Evolutionary conservation across 495 filamentous ascomycete species (phyloP), one percentile per base, ranked within the genome.

Genomic region (Hyaloscypha hepaticicola): DNA sequence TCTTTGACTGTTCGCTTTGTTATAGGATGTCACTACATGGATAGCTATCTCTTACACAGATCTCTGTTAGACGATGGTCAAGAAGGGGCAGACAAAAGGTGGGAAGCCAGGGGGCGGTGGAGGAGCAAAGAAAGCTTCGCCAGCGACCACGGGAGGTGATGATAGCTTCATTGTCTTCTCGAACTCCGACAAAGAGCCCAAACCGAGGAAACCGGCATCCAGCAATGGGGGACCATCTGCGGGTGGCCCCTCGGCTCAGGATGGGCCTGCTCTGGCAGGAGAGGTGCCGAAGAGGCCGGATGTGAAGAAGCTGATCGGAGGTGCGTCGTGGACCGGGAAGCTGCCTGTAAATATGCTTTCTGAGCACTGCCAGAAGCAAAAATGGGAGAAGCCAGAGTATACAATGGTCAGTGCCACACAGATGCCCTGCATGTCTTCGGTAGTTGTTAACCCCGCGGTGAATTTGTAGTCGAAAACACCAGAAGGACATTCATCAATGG

Each of bases 251-350:
- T 55, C 65, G 21, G 61, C 61, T 14, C 49, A 68, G 38, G 66
- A 61, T 67, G 70, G 62, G 38, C 74, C 76, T 76, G 70, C 73
- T 67, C 65, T 73, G 71, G 64, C 74, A 3, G 75, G 78, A 53
- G 86, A 88, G 27, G 80, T 78, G 65, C 86, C 86, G 24, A 92
- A 92, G 65, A 90, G 89, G 69, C 90, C 92, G 41, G 87, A 90
- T 31, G 88, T 91, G 60, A 90, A 92, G 76, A 87, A 91, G 67
- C 78, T 99, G 62, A 96, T 99, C 74, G 96, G 92, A 56, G 95
- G 95, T 56, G 85, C 91, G 68, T 97, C 92, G 72, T 99, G 96
- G 96, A 99, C 95, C 0, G 95, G 95, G 38, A 99, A 99, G 74
- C 77, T 99, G 41, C 95, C 95, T 3, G 90, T 96, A 58, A 95